Evolutionary conservation across 306 rosid species (phyloP).

Genomic region (Vigna mungo): DNA sequence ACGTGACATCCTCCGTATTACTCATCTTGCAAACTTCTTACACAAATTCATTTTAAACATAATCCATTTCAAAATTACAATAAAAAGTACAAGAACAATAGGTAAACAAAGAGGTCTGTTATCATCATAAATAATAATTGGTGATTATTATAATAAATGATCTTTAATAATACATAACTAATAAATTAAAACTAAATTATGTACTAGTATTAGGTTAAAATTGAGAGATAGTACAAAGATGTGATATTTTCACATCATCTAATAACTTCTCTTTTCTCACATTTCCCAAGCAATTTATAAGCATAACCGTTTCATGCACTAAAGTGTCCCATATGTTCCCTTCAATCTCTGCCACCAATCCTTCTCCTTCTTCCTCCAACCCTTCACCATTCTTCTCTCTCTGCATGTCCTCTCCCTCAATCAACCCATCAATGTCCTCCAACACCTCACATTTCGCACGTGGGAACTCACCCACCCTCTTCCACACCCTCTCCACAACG

Average conservation of each 20-base stretch:
- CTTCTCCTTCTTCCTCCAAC: conserved; percentile 66
- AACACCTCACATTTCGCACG: conserved; percentile 65
- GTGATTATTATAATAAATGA: too few relatives aligned
- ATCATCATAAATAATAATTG: too few relatives aligned
- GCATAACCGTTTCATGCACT: conserved; percentile 64
- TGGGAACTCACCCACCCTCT: conserved; percentile 60
- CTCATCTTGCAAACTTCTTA: too few relatives aligned
- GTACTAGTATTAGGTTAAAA: not conserved
- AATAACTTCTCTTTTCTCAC: not conserved
- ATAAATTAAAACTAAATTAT: not conserved
- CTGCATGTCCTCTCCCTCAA: conserved; percentile 61
- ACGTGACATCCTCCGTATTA: conserved; percentile 36
- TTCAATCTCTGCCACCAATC: conserved; percentile 68
- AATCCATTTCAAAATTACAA: too few relatives aligned
- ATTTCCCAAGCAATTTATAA: not conserved
- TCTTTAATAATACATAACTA: too few relatives aligned
- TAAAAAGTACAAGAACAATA: too few relatives aligned
- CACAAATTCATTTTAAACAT: too few relatives aligned
- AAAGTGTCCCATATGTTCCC: conserved; percentile 67
- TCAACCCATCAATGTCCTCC: conserved; percentile 77
- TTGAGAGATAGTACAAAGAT: not conserved
- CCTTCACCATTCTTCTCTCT: conserved; percentile 30
- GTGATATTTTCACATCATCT: not conserved
- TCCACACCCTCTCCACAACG: conserved; percentile 54
- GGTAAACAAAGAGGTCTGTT: too few relatives aligned